Conservation (phyloP, 1,139 yeast species). For the Pichia sp. region DNA sequence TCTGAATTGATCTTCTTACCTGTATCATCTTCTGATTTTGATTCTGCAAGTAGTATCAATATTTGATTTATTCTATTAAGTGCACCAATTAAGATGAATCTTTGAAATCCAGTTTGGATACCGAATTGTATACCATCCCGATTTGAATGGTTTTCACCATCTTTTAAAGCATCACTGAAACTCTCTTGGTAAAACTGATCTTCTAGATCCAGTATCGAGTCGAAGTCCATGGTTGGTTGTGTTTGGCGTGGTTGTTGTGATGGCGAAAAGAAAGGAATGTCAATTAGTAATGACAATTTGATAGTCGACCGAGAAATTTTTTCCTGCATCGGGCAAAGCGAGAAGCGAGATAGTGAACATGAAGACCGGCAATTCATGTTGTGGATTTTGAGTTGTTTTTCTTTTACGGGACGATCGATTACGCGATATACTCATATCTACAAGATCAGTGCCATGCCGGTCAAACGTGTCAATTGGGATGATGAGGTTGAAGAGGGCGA, state of each 20-base stretch:
- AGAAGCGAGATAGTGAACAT: too few relatives aligned
- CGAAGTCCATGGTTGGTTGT: constrained; percentile 7
- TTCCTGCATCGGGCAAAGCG: too few relatives aligned
- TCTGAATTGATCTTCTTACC: neutral
- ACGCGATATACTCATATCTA: too few relatives aligned
- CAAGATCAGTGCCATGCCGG: neutral
- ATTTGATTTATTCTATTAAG: constrained; percentile 38
- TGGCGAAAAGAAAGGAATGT: neutral
- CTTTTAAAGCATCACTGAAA: constrained; percentile 45
- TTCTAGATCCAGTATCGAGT: constrained; percentile 42
- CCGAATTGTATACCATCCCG: constrained; percentile 56
- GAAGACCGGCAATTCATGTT: too few relatives aligned
- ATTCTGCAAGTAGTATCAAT: constrained; percentile 37
- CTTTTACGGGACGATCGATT: too few relatives aligned
- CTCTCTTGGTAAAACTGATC: constrained; percentile 47
- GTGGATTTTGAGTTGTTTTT: too few relatives aligned
- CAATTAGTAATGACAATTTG: too few relatives aligned
- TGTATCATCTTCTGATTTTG: neutral
- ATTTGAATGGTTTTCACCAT: constrained; percentile 35
- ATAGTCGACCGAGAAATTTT: too few relatives aligned
- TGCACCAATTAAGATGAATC: constrained; percentile 50
- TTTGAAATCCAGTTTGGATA: constrained; percentile 57
- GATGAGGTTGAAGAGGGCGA: constrained; percentile 11
- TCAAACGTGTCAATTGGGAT: neutral
- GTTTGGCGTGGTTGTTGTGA: neutral